A percentile compares a stretch with the other conserved stretches of the same genome.
These are phyloP conservation scores for Talaromyces sp. DNA, from an alignment of 2,329 filamentous ascomycete species.

Conservation along the genomic window DNA sequence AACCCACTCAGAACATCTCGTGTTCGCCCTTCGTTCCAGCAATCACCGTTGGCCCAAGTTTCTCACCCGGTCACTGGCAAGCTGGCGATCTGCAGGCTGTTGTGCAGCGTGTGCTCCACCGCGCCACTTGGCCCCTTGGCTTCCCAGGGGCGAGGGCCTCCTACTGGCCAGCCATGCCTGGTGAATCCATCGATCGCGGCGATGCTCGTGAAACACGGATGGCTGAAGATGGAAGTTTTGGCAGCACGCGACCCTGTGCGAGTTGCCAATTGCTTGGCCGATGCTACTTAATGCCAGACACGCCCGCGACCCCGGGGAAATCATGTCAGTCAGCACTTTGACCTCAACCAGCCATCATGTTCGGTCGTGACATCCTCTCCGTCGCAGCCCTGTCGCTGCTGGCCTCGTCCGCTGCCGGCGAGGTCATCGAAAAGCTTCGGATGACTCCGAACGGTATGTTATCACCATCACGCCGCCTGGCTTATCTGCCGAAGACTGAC, in stretches of 20 bases:
- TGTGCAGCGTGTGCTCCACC: background rate
- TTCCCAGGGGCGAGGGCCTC: background rate
- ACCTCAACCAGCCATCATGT: background rate
- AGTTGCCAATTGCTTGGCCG: background rate
- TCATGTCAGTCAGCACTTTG: background rate
- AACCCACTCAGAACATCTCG: background rate
- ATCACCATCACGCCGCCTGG: background rate
- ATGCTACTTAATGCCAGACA: background rate
- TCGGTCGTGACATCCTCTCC: background rate
- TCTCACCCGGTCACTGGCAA: background rate
- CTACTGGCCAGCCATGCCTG: background rate
- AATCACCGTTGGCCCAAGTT: background rate
- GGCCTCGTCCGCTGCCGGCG: conserved; percentile 1
- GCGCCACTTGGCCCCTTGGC: background rate
- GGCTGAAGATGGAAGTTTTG: background rate
- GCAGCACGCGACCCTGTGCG: background rate
- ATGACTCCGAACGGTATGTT: background rate
- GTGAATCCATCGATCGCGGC: background rate
- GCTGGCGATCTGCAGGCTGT: background rate
- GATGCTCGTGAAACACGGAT: background rate
- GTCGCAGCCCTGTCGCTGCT: conserved; percentile 1
- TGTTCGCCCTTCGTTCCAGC: too few species aligned
- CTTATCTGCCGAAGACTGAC: background rate
- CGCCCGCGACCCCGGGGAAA: background rate
- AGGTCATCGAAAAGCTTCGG: background rate